phyloP scores from a whole-genome alignment of 1,284 basidiomycete genomes.

The Wallemia hederae region DNA sequence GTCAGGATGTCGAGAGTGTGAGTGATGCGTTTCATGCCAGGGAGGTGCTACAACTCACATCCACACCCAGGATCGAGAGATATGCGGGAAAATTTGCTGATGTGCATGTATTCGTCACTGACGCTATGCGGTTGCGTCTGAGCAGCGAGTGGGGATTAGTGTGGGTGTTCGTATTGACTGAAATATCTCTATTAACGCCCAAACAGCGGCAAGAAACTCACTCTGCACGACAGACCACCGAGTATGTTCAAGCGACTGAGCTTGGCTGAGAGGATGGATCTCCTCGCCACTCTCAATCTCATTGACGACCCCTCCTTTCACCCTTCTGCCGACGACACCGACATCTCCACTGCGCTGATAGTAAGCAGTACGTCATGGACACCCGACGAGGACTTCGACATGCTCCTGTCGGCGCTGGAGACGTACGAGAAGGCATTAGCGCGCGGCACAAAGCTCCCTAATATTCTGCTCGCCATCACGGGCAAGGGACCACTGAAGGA shows the following conservation, averaged over 20 bases:
- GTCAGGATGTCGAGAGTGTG: conserved; percentile 47
- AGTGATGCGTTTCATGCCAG: too few relatives aligned
- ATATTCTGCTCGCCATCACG: conserved; percentile 55
- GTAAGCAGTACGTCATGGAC: conserved; percentile 94
- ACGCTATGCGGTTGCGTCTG: conserved; percentile 49
- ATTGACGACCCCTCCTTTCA: conserved; percentile 8
- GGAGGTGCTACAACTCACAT: too few relatives aligned
- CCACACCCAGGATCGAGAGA: neutral
- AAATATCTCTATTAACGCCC: conserved; percentile 6
- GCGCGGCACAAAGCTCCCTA: conserved; percentile 25
- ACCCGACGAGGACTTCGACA: conserved; percentile 75
- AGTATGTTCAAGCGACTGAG: conserved; percentile 40
- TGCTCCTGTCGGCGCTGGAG: conserved; percentile 42
- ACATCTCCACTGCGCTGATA: conserved; percentile 39
- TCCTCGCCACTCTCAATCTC: conserved; percentile 13
- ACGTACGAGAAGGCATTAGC: conserved; percentile 27
- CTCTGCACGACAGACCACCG: conserved; percentile 69
- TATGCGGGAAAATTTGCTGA: conserved; percentile 14
- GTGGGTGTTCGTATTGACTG: conserved; percentile 23
- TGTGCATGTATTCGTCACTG: conserved; percentile 79
- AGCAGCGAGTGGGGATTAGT: conserved; percentile 41
- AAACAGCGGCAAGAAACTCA: conserved; percentile 37
- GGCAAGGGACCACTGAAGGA: conserved; percentile 61
- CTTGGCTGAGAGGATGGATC: conserved; percentile 37
- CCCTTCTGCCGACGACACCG: conserved; percentile 20